These are phyloP conservation scores for Termitomyces sp. DNA, from an alignment of 768 basidiomycete genomes.

Conservation along the genomic window DNA sequence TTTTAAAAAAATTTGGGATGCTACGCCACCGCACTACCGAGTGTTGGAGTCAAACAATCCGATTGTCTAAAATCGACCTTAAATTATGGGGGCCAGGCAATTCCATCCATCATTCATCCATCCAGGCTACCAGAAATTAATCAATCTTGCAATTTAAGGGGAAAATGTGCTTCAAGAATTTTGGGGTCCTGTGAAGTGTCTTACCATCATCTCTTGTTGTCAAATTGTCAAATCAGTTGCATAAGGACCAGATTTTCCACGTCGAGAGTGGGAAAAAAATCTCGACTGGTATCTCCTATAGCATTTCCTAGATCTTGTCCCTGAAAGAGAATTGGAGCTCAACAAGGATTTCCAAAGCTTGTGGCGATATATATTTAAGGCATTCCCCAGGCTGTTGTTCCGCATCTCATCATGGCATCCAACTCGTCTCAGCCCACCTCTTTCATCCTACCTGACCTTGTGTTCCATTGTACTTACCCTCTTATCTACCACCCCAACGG, in stretches of 20 bases:
- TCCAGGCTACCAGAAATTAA: too few relatives aligned
- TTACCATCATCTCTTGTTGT: background rate
- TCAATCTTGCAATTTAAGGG: too few relatives aligned
- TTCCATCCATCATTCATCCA: too few relatives aligned
- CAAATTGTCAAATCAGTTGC: background rate
- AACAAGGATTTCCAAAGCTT: background rate
- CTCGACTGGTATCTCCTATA: too few relatives aligned
- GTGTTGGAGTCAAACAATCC: background rate
- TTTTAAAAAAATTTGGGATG: background rate
- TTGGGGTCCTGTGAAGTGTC: background rate
- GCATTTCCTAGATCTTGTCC: background rate
- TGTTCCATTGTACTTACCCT: conserved; percentile 44
- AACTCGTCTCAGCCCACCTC: background rate
- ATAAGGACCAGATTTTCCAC: background rate
- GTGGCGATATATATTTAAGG: background rate
- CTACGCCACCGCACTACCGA: background rate
- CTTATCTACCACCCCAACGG: conserved; percentile 39
- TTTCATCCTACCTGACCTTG: conserved; percentile 51
- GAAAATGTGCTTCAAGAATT: background rate
- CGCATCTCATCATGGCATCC: conserved; percentile 1
- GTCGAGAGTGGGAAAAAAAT: background rate
- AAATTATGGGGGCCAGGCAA: too few relatives aligned
- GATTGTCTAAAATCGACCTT: background rate
- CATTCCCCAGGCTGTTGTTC: background rate
- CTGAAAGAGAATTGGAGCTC: background rate